Evolutionary conservation across 73 alveolate species (phyloP), one percentile per base, ranked within the genome.

Genomic region (Blepharisma japonicum): DNA sequence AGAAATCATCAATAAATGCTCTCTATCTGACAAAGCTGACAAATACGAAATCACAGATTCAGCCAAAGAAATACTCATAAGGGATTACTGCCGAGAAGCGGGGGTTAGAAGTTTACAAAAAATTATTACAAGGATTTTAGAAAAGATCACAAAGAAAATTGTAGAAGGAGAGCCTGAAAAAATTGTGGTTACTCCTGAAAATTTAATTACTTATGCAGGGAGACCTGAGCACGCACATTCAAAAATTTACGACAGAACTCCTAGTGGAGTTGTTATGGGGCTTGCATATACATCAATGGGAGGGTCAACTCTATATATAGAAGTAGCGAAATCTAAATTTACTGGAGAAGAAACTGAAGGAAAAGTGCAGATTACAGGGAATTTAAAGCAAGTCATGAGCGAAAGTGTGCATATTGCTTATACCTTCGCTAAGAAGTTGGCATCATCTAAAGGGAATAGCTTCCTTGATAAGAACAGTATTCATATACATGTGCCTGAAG

Each of bases 401-500:
- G 97, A 91, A 71, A 71, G 90, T 47, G 50, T 92, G 48, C 77
- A 78, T 66, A 91, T 91, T 53, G 92, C 97, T 8, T 71, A 80
- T 80, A 89, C 97, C 45, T 89, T 68, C 23, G 89, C 97, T 5
- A 83, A 77, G 79, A 89, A 71, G 51, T 89, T 86, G 87, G 78
- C 85, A 55, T 67, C 74, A 23, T 79, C 49, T 72, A 68, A 56
- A 14, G 77, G 70, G 56, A 82, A 68, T 45, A 71, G 77, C 74
- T 71, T 77, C 68, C 76, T 78, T 7, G 90, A 84, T 6, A 83
- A 78, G 80, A 82, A 78, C 14, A 77, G 70, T 39, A 76, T 91
- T 74, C 97, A 91, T 70, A 55, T 91, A 71, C 94, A 91, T 71
- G 89, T 91, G 84, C 97, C 97, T 1, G 97, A 91, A 71, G 97